Evolutionary conservation across 1,284 basidiomycete genomes (phyloP).

Genomic region (Ceratobasidium papillatum): DNA sequence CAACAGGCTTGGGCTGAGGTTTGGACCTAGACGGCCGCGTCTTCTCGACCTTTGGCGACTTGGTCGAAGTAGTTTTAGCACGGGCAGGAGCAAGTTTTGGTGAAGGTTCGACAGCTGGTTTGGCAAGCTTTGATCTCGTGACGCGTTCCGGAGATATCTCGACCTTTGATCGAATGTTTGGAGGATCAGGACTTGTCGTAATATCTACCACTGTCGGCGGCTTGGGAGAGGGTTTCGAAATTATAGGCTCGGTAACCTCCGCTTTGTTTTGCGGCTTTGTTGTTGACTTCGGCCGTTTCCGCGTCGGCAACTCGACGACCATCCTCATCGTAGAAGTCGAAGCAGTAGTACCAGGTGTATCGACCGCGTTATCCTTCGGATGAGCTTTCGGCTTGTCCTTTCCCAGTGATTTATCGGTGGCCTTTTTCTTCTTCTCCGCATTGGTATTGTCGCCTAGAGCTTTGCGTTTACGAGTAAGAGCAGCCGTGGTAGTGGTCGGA

Average conservation of each 20-base stretch:
- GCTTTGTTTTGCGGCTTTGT: not conserved
- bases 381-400: not conserved
- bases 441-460: slow-evolving; percentile 32
- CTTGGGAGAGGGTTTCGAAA: slow-evolving; percentile 13
- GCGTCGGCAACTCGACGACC: slow-evolving; percentile 23
- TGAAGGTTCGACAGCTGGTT: slow-evolving; percentile 1
- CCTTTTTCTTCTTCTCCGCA: slow-evolving; percentile 39
- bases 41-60: not conserved
- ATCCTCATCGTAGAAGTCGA: slow-evolving; percentile 13
- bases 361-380: not conserved
- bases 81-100: not conserved
- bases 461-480: slow-evolving; percentile 20
- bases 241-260: not conserved
- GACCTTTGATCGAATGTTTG: not conserved
- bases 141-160: not conserved
- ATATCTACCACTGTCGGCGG: not conserved
- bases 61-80: not conserved
- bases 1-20: not conserved
- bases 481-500: not conserved
- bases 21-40: not conserved
- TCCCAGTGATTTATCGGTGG: not conserved
- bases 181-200: not conserved
- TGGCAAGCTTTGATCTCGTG: not conserved
- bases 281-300: slow-evolving; percentile 7
- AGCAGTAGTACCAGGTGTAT: slow-evolving; percentile 10